Evolutionary conservation across 1,139 yeast genomes (phyloP), one percentile per base, ranked within the genome.

Genomic region (Kluyveromyces sp.): DNA sequence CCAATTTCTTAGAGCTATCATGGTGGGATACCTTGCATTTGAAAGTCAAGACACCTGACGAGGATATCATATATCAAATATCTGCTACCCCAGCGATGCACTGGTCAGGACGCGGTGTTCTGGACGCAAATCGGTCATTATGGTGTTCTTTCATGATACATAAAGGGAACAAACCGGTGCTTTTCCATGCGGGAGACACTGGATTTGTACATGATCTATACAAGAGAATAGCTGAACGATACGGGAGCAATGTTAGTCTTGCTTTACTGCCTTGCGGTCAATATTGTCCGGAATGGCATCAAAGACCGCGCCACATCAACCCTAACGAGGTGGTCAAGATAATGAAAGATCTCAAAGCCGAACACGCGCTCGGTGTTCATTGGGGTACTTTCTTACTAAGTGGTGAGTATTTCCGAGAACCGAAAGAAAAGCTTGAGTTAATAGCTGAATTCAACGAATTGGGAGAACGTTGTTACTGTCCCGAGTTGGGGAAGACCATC

Each of bases 11-110:
- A 1, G 96, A 89, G 60, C 69, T 89, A 77, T 82, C 84, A 53
- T 89, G 97, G 97, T 89, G 97, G 97, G 89, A 88, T 44, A 69
- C 74, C 15, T 61, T 75, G 2, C 68, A 74, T 4, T 57, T 83
- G 39, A 57, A 61, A 7, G 65, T 46, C 12, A 45, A 42, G 4
- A 39, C 33, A 15, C 53, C 56, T 55, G 65, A 68, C 1, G 81
- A 77, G 46, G 68, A 73, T 18, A 16, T 7, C 20, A 38, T n/a
- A 4, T 87, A 83, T 68, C 89, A 85, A 52, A 69, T 89, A 28
- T 88, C 86, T 1, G 86, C 96, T 63, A 76, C 94, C 0, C 97
- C 97, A 0, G 87, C 96, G 0, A 89, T 89, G 96, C 97, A 89
- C 64, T 89, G 97, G 97, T 84, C 95, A 1, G 97, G 96, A 0